phyloP scores from a whole-genome alignment of 495 filamentous ascomycete species.

The Podospora comata region DNA sequence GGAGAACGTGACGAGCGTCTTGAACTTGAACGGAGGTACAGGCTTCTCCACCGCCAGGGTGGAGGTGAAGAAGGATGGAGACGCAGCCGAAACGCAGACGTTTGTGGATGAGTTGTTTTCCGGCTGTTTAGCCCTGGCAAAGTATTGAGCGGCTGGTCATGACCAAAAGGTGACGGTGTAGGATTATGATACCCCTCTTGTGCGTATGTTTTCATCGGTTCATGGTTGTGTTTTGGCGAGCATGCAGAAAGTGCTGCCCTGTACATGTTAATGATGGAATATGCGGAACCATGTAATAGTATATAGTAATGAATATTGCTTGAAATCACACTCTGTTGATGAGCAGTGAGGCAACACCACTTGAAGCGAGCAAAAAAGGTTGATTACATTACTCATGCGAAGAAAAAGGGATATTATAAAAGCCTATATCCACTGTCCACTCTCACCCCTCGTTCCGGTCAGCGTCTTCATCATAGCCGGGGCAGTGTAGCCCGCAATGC shows the following conservation, averaged over 20 bases:
- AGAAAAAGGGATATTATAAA: not conserved
- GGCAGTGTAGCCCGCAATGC: not conserved
- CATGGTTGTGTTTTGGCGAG: not conserved
- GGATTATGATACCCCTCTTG: not conserved
- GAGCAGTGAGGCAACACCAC: no score
- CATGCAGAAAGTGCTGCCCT: not conserved
- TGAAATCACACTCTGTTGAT: not conserved
- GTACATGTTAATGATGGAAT: not conserved
- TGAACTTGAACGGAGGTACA: not conserved
- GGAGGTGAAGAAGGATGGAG: slow-evolving; percentile 19
- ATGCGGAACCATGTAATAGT: not conserved
- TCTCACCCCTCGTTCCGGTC: not conserved
- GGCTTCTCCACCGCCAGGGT: slow-evolving; percentile 10
- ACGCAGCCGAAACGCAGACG: slow-evolving; percentile 26
- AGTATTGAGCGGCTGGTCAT: not conserved
- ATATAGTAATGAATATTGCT: not conserved
- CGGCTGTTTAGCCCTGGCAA: slow-evolving; percentile 19
- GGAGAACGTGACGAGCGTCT: not conserved
- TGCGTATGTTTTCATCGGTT: not conserved
- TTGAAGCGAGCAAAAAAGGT: no score
- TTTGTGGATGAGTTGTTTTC: slow-evolving; percentile 37
- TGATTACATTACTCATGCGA: no score
- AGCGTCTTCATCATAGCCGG: no score
- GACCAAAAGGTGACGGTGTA: not conserved
- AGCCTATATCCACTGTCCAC: not conserved